phyloP scores from a whole-genome alignment of 441 rosid genomes.

The Manihot esculenta region DNA sequence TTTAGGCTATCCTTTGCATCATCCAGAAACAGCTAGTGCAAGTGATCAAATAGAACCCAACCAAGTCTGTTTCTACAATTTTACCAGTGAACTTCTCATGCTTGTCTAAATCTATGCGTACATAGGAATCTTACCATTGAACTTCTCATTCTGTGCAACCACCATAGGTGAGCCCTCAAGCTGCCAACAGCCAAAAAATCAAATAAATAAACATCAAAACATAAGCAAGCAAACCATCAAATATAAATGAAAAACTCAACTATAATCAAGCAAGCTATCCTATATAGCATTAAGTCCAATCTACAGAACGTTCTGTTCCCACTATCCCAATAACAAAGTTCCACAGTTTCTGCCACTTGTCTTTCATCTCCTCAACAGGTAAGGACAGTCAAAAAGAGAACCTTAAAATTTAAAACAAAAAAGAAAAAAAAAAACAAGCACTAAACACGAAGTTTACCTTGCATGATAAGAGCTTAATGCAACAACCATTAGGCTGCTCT shows the following conservation, averaged over 20 bases:
- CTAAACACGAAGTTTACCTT: constrained; percentile 38
- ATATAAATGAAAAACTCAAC: background rate
- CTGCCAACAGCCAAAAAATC: constrained; percentile 39
- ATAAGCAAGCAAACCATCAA: background rate
- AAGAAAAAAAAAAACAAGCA: no score
- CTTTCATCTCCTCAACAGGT: background rate
- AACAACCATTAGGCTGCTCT: constrained; percentile 80
- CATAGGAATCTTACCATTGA: constrained; percentile 76
- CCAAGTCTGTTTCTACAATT: background rate
- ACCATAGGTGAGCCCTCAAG: constrained; percentile 93
- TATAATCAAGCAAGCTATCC: background rate
- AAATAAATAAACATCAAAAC: constrained; percentile 1
- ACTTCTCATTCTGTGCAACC: constrained; percentile 87
- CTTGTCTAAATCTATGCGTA: background rate
- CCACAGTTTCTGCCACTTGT: no score
- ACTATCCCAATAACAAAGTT: background rate
- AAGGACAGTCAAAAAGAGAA: background rate
- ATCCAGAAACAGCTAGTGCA: background rate
- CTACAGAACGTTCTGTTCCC: background rate
- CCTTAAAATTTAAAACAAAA: no score
- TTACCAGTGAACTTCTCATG: constrained; percentile 86
- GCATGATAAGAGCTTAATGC: constrained; percentile 89
- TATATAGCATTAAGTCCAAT: background rate
- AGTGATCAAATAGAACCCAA: background rate
- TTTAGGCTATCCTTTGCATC: background rate